Evolutionary conservation across 306 rosid genomes (phyloP).

Genomic region (Fragaria iinumae): DNA sequence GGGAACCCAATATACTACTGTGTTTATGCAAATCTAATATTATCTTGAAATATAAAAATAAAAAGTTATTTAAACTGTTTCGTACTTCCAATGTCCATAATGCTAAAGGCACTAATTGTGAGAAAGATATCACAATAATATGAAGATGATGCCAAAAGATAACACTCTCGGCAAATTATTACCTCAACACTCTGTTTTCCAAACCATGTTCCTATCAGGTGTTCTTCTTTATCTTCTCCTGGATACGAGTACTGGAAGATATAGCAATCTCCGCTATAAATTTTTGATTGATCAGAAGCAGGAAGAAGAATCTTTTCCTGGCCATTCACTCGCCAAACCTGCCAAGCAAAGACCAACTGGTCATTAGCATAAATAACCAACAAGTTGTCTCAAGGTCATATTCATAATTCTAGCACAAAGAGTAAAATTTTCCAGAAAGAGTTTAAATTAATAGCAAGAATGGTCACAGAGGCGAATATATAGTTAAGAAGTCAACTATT

Average conservation of each 20-base stretch:
- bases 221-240: constrained; percentile 91
- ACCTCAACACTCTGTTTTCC: constrained; percentile 94
- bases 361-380: constrained; percentile 27
- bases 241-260: constrained; percentile 87
- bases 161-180: constrained; percentile 25
- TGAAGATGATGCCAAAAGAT: neutral
- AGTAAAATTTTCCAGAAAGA: neutral
- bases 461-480: neutral
- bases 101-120: neutral
- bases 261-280: constrained; percentile 89
- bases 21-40: neutral
- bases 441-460: neutral
- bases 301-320: constrained; percentile 71
- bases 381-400: constrained; percentile 17
- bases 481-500: neutral
- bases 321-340: constrained; percentile 94
- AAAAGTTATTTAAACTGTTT: neutral
- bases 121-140: neutral
- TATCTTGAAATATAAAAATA: neutral
- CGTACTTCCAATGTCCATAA: neutral
- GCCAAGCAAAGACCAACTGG: constrained; percentile 33
- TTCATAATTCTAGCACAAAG: neutral
- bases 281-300: constrained; percentile 81
- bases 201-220: constrained; percentile 87
- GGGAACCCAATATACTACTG: neutral